Base-by-base conservation (phyloP, 441 rosid species). In the Hura crepitans region DNA sequence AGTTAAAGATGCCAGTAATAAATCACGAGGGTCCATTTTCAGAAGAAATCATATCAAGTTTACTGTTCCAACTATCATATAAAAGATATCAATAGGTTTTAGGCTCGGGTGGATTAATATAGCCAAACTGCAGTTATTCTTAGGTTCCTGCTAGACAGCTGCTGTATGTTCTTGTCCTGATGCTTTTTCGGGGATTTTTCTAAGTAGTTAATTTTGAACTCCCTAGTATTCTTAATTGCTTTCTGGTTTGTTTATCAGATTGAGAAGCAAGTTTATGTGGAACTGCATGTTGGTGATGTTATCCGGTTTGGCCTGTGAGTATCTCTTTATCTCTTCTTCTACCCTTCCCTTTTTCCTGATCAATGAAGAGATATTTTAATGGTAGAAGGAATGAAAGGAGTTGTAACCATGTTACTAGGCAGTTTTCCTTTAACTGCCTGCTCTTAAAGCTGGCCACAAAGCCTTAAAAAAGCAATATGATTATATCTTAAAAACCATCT, bases 291-390 rank as follows among this genome's bases (percentile, higher is more conserved):
- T 74, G 98, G 99, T 71, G 98, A 89, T 82, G 91, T 92, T 72
- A 82, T 92, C 75, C 95, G 93, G 11, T 95, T 95, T 84, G 99
- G 99, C 84, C 83, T 81, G 98, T 89, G 78, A 82, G 97, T 84
- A 46, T 43, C 55, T 57, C 51, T 62, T 47, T n/a, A 47, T 64
- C 18, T 54, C 0, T 35, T 71, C 62, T 66, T 79, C 67, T 22
- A 17, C n/a, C 54, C 45, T 59, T 56, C 17, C 23, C 28, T 25
- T 51, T 51, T 50, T 47, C 53, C 43, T 50, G n/a, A 50, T 62
- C 18, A 62, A 62, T 51, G 50, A 50, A 55, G 42, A 31, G 12
- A 39, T 45, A 18, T 31, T 7, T 3, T 8, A 37, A 13, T 46
- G 5, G 11, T 53, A 12, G 9, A 64, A 28, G 42, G 54, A 57